These are phyloP conservation scores for Akanthomyces muscarius DNA, from an alignment of 2,329 filamentous ascomycete species.

Conservation along the genomic window DNA sequence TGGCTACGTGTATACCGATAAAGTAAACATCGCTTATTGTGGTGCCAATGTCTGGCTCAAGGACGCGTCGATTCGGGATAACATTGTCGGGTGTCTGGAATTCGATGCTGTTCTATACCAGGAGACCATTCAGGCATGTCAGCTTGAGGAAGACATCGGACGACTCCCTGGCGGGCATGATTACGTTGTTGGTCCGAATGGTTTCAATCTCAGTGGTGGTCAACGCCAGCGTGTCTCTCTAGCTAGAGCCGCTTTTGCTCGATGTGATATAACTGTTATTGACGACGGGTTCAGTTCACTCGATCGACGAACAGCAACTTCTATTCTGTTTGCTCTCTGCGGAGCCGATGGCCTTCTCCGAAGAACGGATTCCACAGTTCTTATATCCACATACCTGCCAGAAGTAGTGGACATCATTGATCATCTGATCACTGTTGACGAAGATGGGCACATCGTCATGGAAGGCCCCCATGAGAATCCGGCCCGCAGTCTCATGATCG, in stretches of 20 bases:
- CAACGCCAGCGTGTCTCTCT: slow-evolving; percentile 1
- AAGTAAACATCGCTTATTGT: background rate
- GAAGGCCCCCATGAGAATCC: background rate
- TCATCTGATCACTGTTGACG: background rate
- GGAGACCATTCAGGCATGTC: background rate
- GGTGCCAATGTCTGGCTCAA: background rate
- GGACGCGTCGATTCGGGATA: background rate
- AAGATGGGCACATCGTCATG: background rate
- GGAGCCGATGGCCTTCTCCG: background rate
- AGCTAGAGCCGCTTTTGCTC: background rate
- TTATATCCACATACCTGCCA: background rate
- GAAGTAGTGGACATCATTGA: background rate
- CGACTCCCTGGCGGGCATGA: background rate
- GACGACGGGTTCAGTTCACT: slow-evolving; percentile 1
- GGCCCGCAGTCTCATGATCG: background rate
- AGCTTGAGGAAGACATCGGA: background rate
- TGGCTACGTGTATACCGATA: background rate
- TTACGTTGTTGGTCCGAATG: background rate
- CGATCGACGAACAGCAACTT: background rate
- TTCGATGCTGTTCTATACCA: background rate
- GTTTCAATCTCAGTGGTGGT: background rate
- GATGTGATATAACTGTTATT: background rate
- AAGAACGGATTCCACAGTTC: background rate
- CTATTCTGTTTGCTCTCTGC: background rate
- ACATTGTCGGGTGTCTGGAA: background rate